Conservation (phyloP, 1,139 yeast species). For the Taiozyma onychis region DNA sequence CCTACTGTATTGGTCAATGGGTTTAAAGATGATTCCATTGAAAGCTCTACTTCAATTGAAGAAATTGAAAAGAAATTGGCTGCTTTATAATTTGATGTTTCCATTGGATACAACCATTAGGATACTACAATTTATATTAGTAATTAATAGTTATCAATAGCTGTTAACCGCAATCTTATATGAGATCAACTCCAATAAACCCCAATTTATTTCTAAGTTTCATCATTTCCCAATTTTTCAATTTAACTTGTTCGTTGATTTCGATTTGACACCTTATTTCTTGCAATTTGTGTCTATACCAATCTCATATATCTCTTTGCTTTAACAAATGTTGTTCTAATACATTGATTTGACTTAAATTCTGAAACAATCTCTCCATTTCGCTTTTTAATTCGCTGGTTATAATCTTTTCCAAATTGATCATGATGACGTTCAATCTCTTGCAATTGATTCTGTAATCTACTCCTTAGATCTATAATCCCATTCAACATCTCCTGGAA, state of each 20-base stretch:
- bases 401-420: neutral
- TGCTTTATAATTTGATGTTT: neutral
- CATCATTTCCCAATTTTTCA: neutral
- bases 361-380: neutral
- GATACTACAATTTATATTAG: too few species aligned
- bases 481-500: neutral
- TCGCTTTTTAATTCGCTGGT: neutral
- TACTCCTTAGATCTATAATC: neutral
- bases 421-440: neutral
- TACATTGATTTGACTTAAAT: neutral
- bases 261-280: constrained; percentile 1
- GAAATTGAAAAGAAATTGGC: constrained; percentile 26
- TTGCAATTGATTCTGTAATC: neutral
- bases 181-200: neutral
- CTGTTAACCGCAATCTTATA: neutral
- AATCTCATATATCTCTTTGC: constrained; percentile 1
- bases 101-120: too few species aligned
- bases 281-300: constrained; percentile 1
- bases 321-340: neutral
- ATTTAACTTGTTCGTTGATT: constrained; percentile 1
- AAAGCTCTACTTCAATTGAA: constrained; percentile 35
- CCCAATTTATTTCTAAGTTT: constrained; percentile 3
- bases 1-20: constrained; percentile 82
- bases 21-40: constrained; percentile 39
- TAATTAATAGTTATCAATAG: too few species aligned